These are phyloP conservation scores for Pilasporangium apinafurcum DNA, from an alignment of 352 stramenopile species.

Conservation along the genomic window DNA sequence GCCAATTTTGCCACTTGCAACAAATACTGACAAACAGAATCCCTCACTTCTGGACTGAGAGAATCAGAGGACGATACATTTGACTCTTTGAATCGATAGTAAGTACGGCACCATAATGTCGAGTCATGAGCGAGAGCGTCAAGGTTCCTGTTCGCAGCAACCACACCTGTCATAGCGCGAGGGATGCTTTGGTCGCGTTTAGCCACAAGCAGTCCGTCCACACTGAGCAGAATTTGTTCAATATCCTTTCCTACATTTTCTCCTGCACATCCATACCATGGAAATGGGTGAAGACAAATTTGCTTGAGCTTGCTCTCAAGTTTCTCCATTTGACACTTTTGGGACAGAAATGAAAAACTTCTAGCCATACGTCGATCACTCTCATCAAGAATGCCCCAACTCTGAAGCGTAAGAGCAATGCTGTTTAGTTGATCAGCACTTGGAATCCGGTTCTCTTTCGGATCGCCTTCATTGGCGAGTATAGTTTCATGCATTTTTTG, in stretches of 20 bases:
- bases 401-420: slow-evolving; percentile 7
- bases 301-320: slow-evolving; percentile 2
- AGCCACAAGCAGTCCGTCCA: slow-evolving; percentile 2
- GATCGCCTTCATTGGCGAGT: too few relatives aligned
- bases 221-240: slow-evolving; percentile 19
- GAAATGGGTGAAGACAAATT: slow-evolving; percentile 20
- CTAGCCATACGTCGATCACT: background rate
- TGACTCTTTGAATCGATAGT: background rate
- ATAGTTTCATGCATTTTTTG: too few relatives aligned
- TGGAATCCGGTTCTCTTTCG: too few relatives aligned
- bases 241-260: slow-evolving; percentile 28
- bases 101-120: slow-evolving; percentile 21
- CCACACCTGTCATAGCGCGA: too few relatives aligned
- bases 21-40: slow-evolving; percentile 7
- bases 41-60: background rate
- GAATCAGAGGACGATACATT: background rate
- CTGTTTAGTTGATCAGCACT: background rate
- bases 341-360: too few relatives aligned
- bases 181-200: background rate
- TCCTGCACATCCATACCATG: slow-evolving; percentile 22
- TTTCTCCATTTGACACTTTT: background rate
- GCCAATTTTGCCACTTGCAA: slow-evolving; percentile 32
- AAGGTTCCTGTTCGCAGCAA: slow-evolving; percentile 1
- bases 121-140: slow-evolving; percentile 28
- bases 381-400: slow-evolving; percentile 18